Evolutionary conservation across 495 filamentous ascomycete genomes (phyloP).

Genomic region (Aspergillus coremiiformis): DNA sequence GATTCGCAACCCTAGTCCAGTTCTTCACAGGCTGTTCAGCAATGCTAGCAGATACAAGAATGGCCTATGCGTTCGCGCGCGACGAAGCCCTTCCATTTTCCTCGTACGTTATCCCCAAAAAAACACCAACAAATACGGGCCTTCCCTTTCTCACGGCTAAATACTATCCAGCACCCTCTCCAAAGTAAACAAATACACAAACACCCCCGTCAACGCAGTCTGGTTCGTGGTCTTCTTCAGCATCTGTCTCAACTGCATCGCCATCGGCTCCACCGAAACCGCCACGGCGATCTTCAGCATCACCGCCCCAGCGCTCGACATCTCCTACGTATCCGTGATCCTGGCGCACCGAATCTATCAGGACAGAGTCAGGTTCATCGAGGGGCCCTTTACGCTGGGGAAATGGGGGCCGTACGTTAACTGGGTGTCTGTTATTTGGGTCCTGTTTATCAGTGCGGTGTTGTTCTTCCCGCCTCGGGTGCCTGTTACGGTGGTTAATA

Average conservation of each 20-base stretch:
- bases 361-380: slow-evolving; percentile 49
- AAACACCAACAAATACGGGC: too few species aligned
- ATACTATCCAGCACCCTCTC: slow-evolving; percentile 48
- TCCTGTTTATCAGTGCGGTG: slow-evolving; percentile 58
- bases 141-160: too few species aligned
- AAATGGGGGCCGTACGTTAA: slow-evolving; percentile 54
- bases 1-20: slow-evolving; percentile 61
- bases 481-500: slow-evolving; percentile 57
- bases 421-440: slow-evolving; percentile 54
- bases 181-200: slow-evolving; percentile 49
- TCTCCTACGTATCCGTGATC: slow-evolving; percentile 63
- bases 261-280: slow-evolving; percentile 60
- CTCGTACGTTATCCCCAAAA: slow-evolving; percentile 30
- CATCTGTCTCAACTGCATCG: slow-evolving; percentile 54
- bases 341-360: slow-evolving; percentile 56
- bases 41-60: slow-evolving; percentile 63
- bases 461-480: slow-evolving; percentile 57
- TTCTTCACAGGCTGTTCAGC: slow-evolving; percentile 67
- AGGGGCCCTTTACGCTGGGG: slow-evolving; percentile 59
- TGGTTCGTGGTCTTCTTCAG: slow-evolving; percentile 65
- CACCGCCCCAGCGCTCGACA: slow-evolving; percentile 61
- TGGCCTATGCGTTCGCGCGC: slow-evolving; percentile 66
- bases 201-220: slow-evolving; percentile 61
- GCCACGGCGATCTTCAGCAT: slow-evolving; percentile 65
- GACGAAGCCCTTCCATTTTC: slow-evolving; percentile 66